Evolutionary conservation across 2,329 filamentous ascomycete species (phyloP).

Genomic region (Zasmidium cellare): DNA sequence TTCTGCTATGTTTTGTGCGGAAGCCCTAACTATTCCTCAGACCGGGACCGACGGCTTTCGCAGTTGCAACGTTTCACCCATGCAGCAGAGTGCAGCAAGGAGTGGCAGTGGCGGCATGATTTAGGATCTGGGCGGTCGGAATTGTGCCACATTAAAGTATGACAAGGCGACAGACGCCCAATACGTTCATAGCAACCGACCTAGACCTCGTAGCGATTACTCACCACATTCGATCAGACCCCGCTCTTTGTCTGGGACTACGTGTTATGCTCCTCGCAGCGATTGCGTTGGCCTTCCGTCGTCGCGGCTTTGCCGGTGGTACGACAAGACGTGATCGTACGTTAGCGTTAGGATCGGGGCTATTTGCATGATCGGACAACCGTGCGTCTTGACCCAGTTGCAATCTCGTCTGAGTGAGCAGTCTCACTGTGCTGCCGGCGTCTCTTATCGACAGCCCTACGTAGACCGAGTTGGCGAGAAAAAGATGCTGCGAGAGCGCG

Average conservation of each 20-base stretch:
- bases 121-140: not conserved
- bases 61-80: not conserved
- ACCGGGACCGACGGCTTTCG: not conserved
- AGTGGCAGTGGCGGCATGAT: not conserved
- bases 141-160: not conserved
- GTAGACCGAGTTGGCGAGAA: not conserved
- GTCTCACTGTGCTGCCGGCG: not conserved
- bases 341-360: not conserved
- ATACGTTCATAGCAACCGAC: not conserved
- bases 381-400: not conserved
- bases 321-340: not conserved
- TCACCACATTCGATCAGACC: not conserved
- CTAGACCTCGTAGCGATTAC: not conserved
- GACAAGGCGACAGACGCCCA: not conserved
- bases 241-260: not conserved
- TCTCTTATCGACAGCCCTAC: not conserved
- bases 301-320: not conserved
- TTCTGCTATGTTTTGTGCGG: not conserved
- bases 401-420: not conserved
- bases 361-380: not conserved
- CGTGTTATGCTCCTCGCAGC: not conserved
- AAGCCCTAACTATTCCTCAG: not conserved
- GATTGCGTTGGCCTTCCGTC: not conserved
- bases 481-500: too few relatives aligned
- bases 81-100: not conserved